Conservation (phyloP, 805 yeast genomes). For the Suhomyces sp. region DNA sequence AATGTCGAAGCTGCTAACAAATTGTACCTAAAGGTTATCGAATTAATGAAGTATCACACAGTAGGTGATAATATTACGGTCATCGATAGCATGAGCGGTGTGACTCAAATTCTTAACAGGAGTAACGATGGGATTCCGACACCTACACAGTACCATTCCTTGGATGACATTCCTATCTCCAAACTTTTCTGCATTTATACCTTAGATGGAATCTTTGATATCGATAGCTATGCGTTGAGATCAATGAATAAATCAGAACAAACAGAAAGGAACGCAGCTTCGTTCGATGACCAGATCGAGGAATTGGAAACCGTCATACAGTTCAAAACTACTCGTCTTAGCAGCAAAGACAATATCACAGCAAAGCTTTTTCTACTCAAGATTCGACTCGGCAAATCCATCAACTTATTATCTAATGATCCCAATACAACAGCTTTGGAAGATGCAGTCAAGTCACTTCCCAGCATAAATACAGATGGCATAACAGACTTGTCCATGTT, state of each 20-base stretch:
- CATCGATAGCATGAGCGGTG: background rate
- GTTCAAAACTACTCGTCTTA: background rate
- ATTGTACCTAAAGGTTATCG: background rate
- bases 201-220: background rate
- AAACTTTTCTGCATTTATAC: background rate
- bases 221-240: conserved; percentile 1
- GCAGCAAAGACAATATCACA: background rate
- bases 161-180: background rate
- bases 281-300: background rate
- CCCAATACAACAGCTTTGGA: background rate
- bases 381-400: background rate
- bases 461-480: conserved; percentile 9
- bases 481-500: background rate
- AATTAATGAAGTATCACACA: background rate
- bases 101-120: background rate
- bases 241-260: background rate
- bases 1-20: conserved; percentile 3
- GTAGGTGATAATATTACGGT: background rate
- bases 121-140: background rate
- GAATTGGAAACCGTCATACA: background rate
- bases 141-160: background rate
- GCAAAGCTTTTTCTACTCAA: background rate
- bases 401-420: background rate
- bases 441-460: conserved; percentile 7
- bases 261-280: background rate